Base-by-base conservation (phyloP, 208 protist species). In the Hexamita inflata region DNA sequence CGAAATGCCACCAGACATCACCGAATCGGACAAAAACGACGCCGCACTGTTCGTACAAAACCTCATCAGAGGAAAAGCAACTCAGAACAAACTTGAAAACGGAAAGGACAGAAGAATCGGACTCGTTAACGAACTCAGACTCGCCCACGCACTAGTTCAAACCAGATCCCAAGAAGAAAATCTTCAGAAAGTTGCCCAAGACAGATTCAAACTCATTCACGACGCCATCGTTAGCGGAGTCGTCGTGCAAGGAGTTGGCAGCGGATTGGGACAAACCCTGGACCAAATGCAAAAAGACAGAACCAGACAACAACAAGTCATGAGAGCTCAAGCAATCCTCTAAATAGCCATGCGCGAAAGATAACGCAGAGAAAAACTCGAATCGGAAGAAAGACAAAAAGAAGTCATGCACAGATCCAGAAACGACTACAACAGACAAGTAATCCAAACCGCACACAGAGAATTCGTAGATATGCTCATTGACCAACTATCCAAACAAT, bases 11-110 rank as follows among this genome's bases (percentile, higher is more conserved):
- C n/a, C n/a, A n/a, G n/a, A n/a, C n/a, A n/a, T n/a, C n/a, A n/a
- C n/a, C n/a, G n/a, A n/a, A n/a, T n/a, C n/a, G n/a, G n/a, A n/a
- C n/a, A n/a, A n/a, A n/a, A n/a, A n/a, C n/a, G 64, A 70, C 38
- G 64, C 64, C n/a, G 64, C 35, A 15, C 64, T 45, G 11, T 70
- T 45, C 64, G 42, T 70, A 11, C 64, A 70, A 34, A 70, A 70
- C 64, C 9, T 70, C 9, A 70, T 70, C 38, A 7, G 64, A n/a
- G 64, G 64, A 2, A 34, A 15, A n/a, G 9, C 64, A 11, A 38
- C 64, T n/a, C 64, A 70, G n/a, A 38, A 45, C 26, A n/a, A 38
- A 15, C 64, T 70, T 57, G 9, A 70, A 42, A 40, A 70, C 38
- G 64, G 64, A 4, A 70, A 70, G n/a, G 35, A 70, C 15, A 40